Evolutionary conservation across 306 rosid species (phyloP).

Genomic region (Parietaria judaica): DNA sequence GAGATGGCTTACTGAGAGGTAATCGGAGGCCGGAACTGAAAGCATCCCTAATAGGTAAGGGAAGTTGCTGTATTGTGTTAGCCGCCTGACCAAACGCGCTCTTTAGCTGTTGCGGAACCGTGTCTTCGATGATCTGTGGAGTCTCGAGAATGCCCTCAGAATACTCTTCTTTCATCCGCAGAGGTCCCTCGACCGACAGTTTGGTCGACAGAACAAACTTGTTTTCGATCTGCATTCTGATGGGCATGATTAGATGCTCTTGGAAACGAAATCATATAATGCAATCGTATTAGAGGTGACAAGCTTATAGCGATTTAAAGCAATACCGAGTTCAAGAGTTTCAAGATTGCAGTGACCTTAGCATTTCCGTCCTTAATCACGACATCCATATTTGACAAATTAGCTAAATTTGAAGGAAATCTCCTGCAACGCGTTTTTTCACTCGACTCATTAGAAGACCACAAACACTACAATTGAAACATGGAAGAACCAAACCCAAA

Average conservation of each 20-base stretch:
- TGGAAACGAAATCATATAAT: background rate
- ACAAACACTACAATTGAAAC: background rate
- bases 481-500: constrained; percentile 4
- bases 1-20: constrained; percentile 60
- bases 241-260: constrained; percentile 5
- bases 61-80: constrained; percentile 71
- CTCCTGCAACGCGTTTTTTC: constrained; percentile 36
- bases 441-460: too few relatives aligned
- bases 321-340: constrained; percentile 63
- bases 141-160: constrained; percentile 68
- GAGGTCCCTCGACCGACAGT: constrained; percentile 86
- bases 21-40: constrained; percentile 60
- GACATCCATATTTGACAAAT: constrained; percentile 71
- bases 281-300: background rate
- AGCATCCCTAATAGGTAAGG: constrained; percentile 62
- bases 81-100: constrained; percentile 76
- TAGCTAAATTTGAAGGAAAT: constrained; percentile 79
- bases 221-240: constrained; percentile 64
- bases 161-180: constrained; percentile 90
- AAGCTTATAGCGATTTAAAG: background rate
- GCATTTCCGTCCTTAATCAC: constrained; percentile 79
- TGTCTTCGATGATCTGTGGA: constrained; percentile 73
- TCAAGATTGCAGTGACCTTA: constrained; percentile 61
- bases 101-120: constrained; percentile 78
- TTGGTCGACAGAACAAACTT: constrained; percentile 53